Percentiles rank a stretch among this genome's conserved stretches.
phyloP scores from a whole-genome alignment of 2,329 filamentous ascomycete genomes.

The Penicillium vulpinum region DNA sequence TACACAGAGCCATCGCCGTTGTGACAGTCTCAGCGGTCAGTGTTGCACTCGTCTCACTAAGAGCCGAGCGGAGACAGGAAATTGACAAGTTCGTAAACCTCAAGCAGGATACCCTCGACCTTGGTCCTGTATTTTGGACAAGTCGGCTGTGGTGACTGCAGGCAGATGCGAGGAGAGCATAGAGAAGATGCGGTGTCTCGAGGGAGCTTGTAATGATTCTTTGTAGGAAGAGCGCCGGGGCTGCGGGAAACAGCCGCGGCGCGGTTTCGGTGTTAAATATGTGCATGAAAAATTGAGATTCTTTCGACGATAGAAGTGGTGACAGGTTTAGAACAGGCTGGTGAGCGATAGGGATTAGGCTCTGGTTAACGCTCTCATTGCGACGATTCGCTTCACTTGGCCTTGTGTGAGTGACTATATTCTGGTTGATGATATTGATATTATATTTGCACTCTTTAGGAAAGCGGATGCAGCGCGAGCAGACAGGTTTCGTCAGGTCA shows the following conservation, averaged over 20 bases:
- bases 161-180: slow-evolving; percentile 29
- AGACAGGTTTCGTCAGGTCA: slow-evolving; percentile 27
- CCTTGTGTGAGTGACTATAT: not conserved
- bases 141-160: slow-evolving; percentile 33
- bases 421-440: slow-evolving; percentile 22
- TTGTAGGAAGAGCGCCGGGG: slow-evolving; percentile 26
- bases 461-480: slow-evolving; percentile 27
- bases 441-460: slow-evolving; percentile 28
- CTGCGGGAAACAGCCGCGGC: slow-evolving; percentile 29
- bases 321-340: slow-evolving; percentile 21
- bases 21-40: slow-evolving; percentile 26
- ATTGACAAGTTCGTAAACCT: slow-evolving; percentile 33
- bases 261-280: slow-evolving; percentile 29
- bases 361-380: not conserved
- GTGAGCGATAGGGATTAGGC: slow-evolving; percentile 1
- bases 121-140: slow-evolving; percentile 15
- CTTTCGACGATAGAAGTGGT: slow-evolving; percentile 18
- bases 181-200: slow-evolving; percentile 29
- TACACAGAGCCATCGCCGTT: slow-evolving; percentile 34
- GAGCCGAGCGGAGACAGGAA: slow-evolving; percentile 22
- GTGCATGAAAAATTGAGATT: slow-evolving; percentile 30
- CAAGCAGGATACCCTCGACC: slow-evolving; percentile 18
- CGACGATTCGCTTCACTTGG: not conserved
- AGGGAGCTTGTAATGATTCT: slow-evolving; percentile 26
- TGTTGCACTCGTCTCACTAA: slow-evolving; percentile 13